Evolutionary conservation across 108 stramenopile genomes (phyloP), one percentile per base, ranked within the genome.

Genomic region (Cyclostephanos invisitatus): DNA sequence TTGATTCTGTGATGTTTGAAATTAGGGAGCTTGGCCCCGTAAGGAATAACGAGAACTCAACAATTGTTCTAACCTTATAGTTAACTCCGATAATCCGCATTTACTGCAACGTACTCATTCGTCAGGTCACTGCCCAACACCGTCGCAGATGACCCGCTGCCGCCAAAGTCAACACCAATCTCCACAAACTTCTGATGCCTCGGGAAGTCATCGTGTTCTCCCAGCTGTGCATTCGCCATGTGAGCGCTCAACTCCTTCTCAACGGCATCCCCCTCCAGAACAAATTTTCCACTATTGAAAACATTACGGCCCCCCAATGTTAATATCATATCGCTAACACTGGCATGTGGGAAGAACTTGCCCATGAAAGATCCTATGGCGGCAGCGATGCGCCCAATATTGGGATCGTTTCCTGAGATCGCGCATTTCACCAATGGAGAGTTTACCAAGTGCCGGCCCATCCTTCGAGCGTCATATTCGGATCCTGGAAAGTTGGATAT

Each of bases 21-120:
- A n/a, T n/a, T n/a, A n/a, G n/a, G n/a, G n/a, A n/a, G n/a, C n/a
- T n/a, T n/a, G n/a, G n/a, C n/a, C n/a, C n/a, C n/a, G n/a, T 32
- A 4, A 32, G 32, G 32, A 32, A 32, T 2, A 32, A 32, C 3
- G 32, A 3, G 4, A 32, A 32, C 32, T 32, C 32, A 3, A 32
- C 32, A n/a, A n/a, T n/a, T n/a, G n/a, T n/a, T n/a, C n/a, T n/a
- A n/a, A 15, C 44, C 3, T 38, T 18, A 7, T 20, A 29, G 4
- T 46, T 85, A 98, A 66, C 96, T 97, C 35, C 98, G 88, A 71
- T 99, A 99, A 67, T 98, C 98, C 22, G 97, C 98, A 79, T 99
- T 99, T 60, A 97, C 91, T 29, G 81, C 81, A 48, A 99, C 96
- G 63, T 99, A 99, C 77, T 97, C 97, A 47, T 87, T 78, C 37